Conservation (phyloP, 495 filamentous ascomycete genomes). For the Aspergillus olivimuriae region DNA sequence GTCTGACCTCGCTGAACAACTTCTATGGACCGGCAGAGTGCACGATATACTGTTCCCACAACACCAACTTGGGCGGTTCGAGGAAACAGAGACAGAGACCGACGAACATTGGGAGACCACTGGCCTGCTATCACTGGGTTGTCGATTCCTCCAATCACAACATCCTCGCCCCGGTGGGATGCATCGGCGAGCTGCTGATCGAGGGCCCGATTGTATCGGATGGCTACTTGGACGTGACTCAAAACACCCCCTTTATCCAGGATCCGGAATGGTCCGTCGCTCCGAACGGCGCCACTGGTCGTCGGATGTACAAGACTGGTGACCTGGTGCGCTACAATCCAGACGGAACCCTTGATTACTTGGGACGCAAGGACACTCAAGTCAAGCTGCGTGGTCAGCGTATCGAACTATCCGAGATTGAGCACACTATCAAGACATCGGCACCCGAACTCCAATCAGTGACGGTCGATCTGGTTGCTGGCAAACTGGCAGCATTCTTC, state of each 20-base stretch:
- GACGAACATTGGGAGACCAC: background rate
- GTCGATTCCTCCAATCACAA: background rate
- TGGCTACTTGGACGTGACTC: background rate
- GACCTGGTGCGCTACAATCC: conserved; percentile 19
- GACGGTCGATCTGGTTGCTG: too few relatives aligned
- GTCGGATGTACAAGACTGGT: conserved; percentile 2
- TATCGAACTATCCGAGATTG: conserved; percentile 39
- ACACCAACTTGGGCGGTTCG: background rate
- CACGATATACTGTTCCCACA: background rate
- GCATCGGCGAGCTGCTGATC: background rate
- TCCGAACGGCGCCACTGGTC: too few relatives aligned
- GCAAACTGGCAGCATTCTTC: too few relatives aligned
- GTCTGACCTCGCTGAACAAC: background rate
- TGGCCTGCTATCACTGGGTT: background rate
- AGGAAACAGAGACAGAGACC: too few relatives aligned
- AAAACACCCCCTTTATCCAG: background rate
- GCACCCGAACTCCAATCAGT: too few relatives aligned
- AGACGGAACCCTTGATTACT: conserved; percentile 26
- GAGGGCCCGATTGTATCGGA: background rate
- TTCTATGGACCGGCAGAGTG: background rate
- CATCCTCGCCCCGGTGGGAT: background rate
- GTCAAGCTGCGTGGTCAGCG: conserved; percentile 35
- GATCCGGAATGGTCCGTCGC: background rate
- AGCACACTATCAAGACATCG: too few relatives aligned
- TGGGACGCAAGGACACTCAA: conserved; percentile 37